These are phyloP conservation scores for Murraya koenigii DNA, from an alignment of 345 rosid species.

Conservation along the genomic window DNA sequence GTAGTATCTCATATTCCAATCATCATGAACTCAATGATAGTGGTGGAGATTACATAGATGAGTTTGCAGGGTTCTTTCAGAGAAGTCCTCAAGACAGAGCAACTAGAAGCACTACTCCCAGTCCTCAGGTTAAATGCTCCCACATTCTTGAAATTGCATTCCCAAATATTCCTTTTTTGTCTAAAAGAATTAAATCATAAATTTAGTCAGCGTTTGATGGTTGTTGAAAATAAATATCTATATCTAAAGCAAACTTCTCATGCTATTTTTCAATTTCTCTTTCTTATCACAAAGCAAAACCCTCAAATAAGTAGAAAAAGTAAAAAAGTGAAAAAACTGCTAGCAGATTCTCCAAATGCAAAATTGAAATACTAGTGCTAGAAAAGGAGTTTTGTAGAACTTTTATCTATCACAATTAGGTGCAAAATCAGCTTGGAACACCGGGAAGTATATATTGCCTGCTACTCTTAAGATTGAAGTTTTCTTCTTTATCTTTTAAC, in stretches of 20 bases:
- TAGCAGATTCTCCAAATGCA: not conserved
- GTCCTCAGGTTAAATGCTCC: conserved; percentile 57
- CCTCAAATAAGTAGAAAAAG: not conserved
- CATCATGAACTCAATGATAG: conserved; percentile 27
- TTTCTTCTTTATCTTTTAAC: not conserved
- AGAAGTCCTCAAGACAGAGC: conserved; percentile 41
- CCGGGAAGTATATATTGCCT: not conserved
- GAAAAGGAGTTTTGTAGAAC: not conserved
- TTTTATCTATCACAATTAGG: not conserved
- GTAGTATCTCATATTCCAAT: conserved; percentile 35
- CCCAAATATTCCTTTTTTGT: not conserved
- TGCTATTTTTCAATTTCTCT: not conserved
- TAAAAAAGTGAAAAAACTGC: not conserved
- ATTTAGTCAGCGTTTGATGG: not conserved
- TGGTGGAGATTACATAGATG: conserved; percentile 34
- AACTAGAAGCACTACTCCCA: conserved; percentile 53
- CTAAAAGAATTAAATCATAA: not conserved
- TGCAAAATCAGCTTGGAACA: not conserved
- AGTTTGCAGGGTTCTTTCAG: conserved; percentile 48
- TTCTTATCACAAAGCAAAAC: not conserved
- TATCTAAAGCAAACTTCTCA: not conserved
- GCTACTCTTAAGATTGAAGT: not conserved
- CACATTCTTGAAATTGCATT: not conserved
- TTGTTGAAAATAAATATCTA: not conserved
- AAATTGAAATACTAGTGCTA: not conserved